Evolutionary conservation across 1,284 basidiomycete species (phyloP), one percentile per base, ranked within the genome.

Genomic region (Sanghuangporus sanghuang): DNA sequence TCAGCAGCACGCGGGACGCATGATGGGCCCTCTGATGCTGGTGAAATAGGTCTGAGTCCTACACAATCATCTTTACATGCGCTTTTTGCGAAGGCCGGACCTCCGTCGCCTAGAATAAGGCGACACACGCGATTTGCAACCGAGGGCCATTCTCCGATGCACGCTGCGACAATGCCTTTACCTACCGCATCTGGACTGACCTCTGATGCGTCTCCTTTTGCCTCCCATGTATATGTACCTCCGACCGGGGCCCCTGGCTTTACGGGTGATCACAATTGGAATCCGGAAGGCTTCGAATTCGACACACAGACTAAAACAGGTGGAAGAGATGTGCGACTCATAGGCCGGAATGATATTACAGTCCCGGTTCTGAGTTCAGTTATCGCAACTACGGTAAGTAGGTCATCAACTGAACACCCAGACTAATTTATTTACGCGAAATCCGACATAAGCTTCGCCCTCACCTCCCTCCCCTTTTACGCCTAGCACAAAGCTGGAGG

Each of bases 201-300:
- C 16, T n/a, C 49, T 12, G 32, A 57, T 6, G 59, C 61, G 3
- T 78, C 85, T 1, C 87, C 88, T 0, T 90, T 90, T 68, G 79
- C 81, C 0, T 73, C 84, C 12, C 79, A 84, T 38, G 67, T 76
- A 3, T 92, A 85, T 68, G 73, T 83, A 0, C 81, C 91, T 0
- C 86, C 90, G 0, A 79, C 78, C 0, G 93, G 93, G 5, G 93
- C 93, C 0, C 93, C 93, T 0, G 92, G 90, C 0, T 95, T 90
- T 70, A 76, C 73, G 16, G 88, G 87, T 0, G 83, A 85, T 64
- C 73, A 58, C 73, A 80, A 69, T 44, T 87, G 85, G 85, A 84
- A 87, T 68, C 1, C 74, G 76, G 2, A 75, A 73, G 7, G 74
- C 74, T 39, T 74, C 79, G 62, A 79, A 27, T 67, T 81, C 58